Base-by-base conservation (phyloP, 495 filamentous ascomycete genomes). In the Neurospora terricola region DNA sequence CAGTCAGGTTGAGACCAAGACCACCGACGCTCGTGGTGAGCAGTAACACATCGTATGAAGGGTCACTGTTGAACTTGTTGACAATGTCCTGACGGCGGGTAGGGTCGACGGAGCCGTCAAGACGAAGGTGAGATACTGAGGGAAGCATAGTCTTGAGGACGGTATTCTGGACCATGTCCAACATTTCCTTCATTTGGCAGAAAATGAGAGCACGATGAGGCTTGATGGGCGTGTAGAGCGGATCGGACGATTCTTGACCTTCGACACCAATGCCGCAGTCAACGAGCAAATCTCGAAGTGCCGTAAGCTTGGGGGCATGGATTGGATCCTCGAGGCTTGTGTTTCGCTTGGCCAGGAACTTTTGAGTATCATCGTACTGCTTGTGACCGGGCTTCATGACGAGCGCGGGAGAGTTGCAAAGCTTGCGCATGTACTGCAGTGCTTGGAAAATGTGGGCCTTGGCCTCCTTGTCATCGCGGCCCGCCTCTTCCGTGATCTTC, bases 381-480 rank as follows among this genome's bases (percentile, higher is more conserved):
- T 92, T 94, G 84, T 98, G 94, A 45, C 88, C 92, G 54, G 94
- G 93, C 77, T 97, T 98, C 83, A 99, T 91, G 38, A 98, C 96
- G 69, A 99, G 84, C 0, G 96, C 93, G 4, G 96, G 96, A 10
- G 96, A 98, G 80, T 99, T 99, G 84, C 96, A 99, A 9, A 99
- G 87, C 80, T 98, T 98, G 72, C 96, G 93, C 96, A 99, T 99
- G 83, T 99, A 99, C 77, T 99, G 96, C 72, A 99, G 82, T 5
- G 96, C 96, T 83, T 98, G 94, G 91, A 99, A 99, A 79, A 99
- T 99, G 78, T 99, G 96, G 81, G 96, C 92, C 80, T 98, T 99
- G 79, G 94, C 91, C 66, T 94, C 90, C 74, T 96, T 96, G 76
- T 97, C 94, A 23, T 87, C 88, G 45, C 87, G 88, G 69, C 91